Percentiles rank a stretch among this genome's conserved stretches.
Conservation (phyloP, 306 rosid genomes). For the Ceratonia siliqua region DNA sequence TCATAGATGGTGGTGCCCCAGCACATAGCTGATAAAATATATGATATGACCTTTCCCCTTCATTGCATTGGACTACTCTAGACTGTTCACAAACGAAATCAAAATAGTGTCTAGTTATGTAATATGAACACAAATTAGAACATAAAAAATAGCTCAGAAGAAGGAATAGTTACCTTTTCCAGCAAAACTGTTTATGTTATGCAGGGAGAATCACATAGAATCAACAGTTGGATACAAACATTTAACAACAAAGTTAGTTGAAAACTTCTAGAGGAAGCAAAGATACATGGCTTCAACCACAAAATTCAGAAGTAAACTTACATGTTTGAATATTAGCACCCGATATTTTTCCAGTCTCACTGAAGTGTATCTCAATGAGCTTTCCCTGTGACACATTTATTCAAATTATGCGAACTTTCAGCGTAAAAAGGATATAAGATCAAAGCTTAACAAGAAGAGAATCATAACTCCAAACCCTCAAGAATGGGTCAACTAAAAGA, state of each 20-base stretch:
- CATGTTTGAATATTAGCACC: conserved; percentile 98
- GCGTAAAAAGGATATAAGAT: conserved; percentile 19
- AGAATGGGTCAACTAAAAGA: conserved; percentile 35
- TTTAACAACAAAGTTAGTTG: conserved; percentile 42
- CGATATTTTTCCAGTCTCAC: conserved; percentile 97
- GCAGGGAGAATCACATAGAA: conserved; percentile 32
- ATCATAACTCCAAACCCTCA: conserved; percentile 17
- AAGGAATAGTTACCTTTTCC: conserved; percentile 77
- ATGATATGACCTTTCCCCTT: conserved; percentile 97
- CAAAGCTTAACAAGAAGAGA: not conserved
- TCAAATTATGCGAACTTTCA: conserved; percentile 33
- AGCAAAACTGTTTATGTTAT: conserved; percentile 71
- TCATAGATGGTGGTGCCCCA: conserved; percentile 83
- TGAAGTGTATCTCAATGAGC: conserved; percentile 95
- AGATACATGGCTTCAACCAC: conserved; percentile 29
- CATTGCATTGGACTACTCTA: conserved; percentile 97
- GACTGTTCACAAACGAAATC: conserved; percentile 62
- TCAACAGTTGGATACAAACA: conserved; percentile 37
- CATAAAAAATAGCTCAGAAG: conserved; percentile 28
- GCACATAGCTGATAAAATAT: conserved; percentile 98
- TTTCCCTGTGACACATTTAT: conserved; percentile 71
- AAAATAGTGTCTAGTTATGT: conserved; percentile 27
- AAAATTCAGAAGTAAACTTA: conserved; percentile 48
- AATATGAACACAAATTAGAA: conserved; percentile 27
- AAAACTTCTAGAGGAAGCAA: conserved; percentile 27